Evolutionary conservation across 345 rosid species (phyloP), one percentile per base, ranked within the genome.

Genomic region (Camelina hispida): DNA sequence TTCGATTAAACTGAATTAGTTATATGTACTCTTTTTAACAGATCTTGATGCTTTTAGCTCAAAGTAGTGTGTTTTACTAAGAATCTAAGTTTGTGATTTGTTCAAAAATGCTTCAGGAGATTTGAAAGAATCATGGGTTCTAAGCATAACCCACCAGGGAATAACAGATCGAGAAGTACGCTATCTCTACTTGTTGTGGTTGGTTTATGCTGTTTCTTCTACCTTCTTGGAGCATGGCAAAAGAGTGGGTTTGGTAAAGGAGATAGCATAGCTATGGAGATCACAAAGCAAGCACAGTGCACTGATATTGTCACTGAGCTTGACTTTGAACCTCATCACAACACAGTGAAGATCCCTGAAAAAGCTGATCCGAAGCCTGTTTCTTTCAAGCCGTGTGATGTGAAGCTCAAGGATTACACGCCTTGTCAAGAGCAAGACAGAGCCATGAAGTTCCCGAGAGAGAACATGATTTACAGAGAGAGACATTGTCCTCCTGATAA

Each of bases 341-440:
- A 87, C 60, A 72, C 81, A 34, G 85, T 91, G 14, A 85, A 85
- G 80, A 85, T 87, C 66, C 79, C 79, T 5, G 67, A 38, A 78
- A 81, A 70, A 69, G 75, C 89, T 55, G 78, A 89, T 83, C 84
- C 87, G 12, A 87, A 86, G 77, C 70, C 83, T 1, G 37, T 76
- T 71, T 79, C 83, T 25, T 92, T 90, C 63, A 80, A 86, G 81
- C 86, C 97, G 0, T 95, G 99, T 40, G 97, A 92, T 79, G 81
- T 80, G 55, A 88, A 89, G 56, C 80, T 83, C 78, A 85, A 84
- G 28, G 99, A 95, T 79, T 92, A 95, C 68, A 92, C 97, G 17
- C 99, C 99, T 20, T 95, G 99, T 80, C 97, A 95, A 51, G 99
- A 95, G 35, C 97, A 95, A 80, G 96, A 90, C 35, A 73, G 87